Conservation (phyloP, 306 rosid genomes). For the Nissolia schottii region DNA sequence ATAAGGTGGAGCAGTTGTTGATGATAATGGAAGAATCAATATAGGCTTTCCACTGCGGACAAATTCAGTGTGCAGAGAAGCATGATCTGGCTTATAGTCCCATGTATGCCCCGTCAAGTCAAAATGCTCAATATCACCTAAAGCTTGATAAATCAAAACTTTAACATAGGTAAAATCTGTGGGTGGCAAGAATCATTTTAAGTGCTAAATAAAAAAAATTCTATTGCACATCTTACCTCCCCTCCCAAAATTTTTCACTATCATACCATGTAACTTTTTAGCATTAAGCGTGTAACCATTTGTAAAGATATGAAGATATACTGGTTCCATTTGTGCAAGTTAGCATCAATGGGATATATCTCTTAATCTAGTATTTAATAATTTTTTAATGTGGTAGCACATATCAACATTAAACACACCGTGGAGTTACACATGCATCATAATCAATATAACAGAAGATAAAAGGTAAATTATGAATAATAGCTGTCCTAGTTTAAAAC, state of each 20-base stretch:
- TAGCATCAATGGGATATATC: background rate
- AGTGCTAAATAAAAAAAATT: background rate
- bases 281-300: background rate
- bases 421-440: background rate
- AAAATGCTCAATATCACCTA: conserved; percentile 63
- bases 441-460: background rate
- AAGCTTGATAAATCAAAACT: conserved; percentile 17
- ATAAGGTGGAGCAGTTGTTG: conserved; percentile 31
- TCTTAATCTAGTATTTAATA: background rate
- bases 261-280: background rate
- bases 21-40: conserved; percentile 40
- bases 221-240: background rate
- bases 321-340: background rate
- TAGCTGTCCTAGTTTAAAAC: conserved; percentile 9
- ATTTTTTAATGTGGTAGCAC: background rate
- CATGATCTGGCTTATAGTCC: conserved; percentile 39
- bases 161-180: conserved; percentile 3
- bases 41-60: conserved; percentile 37
- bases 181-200: background rate
- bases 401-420: background rate
- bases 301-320: background rate
- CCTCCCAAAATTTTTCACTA: background rate
- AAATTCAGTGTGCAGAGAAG: conserved; percentile 38
- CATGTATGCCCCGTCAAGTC: conserved; percentile 69
- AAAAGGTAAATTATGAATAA: background rate